Percentiles rank a stretch among this genome's conserved stretches.
These are phyloP conservation scores for Monosporascus sp. DNA, from an alignment of 2,329 filamentous ascomycete species.

Conservation along the genomic window DNA sequence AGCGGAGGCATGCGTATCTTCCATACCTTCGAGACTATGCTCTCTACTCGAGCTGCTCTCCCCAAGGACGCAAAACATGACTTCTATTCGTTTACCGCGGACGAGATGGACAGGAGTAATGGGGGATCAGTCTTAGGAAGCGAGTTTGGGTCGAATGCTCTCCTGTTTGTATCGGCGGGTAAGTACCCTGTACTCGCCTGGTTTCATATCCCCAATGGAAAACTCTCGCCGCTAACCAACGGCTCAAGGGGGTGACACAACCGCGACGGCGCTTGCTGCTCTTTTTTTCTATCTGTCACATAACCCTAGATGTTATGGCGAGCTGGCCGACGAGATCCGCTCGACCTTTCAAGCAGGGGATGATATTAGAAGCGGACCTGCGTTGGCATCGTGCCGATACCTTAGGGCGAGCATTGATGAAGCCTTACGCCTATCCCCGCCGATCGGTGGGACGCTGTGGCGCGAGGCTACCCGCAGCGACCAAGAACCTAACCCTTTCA, in stretches of 20 bases:
- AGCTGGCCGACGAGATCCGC: not conserved
- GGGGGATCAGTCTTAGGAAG: too few relatives aligned
- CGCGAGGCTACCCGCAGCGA: not conserved
- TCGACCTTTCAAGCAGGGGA: not conserved
- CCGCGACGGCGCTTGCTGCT: not conserved
- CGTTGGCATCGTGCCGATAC: not conserved
- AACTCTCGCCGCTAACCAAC: too few relatives aligned
- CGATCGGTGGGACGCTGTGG: not conserved
- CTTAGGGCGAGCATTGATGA: not conserved
- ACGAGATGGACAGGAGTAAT: too few relatives aligned
- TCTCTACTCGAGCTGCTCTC: too few relatives aligned
- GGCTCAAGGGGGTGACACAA: not conserved
- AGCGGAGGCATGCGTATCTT: too few relatives aligned
- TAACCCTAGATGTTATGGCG: not conserved
- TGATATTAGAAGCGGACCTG: not conserved
- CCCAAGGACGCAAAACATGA: too few relatives aligned
- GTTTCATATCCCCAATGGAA: too few relatives aligned
- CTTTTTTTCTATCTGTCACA: constrained; percentile 1
- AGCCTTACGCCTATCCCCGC: not conserved
- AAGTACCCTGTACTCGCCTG: too few relatives aligned
- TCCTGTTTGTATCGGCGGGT: too few relatives aligned
- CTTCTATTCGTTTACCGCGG: too few relatives aligned
- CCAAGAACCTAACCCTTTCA: not conserved
- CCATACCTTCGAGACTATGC: too few relatives aligned
- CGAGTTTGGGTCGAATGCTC: too few relatives aligned